Base-by-base conservation (phyloP, 192 early-diverging fungal species). In the Coemansia sp. region DNA sequence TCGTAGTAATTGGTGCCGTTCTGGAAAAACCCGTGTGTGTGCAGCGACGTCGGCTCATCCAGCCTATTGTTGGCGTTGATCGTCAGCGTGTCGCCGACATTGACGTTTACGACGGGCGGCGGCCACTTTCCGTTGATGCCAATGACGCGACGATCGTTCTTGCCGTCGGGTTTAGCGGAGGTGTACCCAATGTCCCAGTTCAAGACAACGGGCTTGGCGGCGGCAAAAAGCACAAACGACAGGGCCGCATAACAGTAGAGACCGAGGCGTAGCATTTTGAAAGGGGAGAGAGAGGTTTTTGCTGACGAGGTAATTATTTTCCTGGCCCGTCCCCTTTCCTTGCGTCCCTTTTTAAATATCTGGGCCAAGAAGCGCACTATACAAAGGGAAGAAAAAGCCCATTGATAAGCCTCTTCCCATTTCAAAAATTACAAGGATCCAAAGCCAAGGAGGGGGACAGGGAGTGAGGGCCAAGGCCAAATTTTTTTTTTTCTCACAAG, bases 21-120 rank as follows among this genome's bases (percentile, higher is more conserved):
- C 63, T 92, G 91, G 81, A 88, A 91, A 36, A 94, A 65, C 13
- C 94, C 94, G 72, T 95, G 94, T 2, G 82, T 69, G 81, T 91
- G 93, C 45, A 94, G 69, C 7, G 85, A 77, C 16, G 91, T 90
- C 21, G 86, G 81, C 37, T 84, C 78, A 47, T 86, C 79, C 28
- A 90, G 69, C 34, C 62, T 70, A 64, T 90, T 88, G 61, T 72
- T 43, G 33, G 82, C 78, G 65, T 84, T 81, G 69, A 82, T 73
- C 23, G 65, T 65, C 14, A 82, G 62, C 3, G 41, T 62, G 37
- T 82, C 79, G 39, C 57, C 63, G 2, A 64, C 52, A n/a, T 72
- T 45, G 16, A 72, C 58, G n/a, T 84, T 52, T 8, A 70, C 56
- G 20, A 33, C 65, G 0, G 86, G 87, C 63, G 83, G 87, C 70